phyloP scores from a whole-genome alignment of 768 basidiomycete genomes.

The Lentinus brumalis region DNA sequence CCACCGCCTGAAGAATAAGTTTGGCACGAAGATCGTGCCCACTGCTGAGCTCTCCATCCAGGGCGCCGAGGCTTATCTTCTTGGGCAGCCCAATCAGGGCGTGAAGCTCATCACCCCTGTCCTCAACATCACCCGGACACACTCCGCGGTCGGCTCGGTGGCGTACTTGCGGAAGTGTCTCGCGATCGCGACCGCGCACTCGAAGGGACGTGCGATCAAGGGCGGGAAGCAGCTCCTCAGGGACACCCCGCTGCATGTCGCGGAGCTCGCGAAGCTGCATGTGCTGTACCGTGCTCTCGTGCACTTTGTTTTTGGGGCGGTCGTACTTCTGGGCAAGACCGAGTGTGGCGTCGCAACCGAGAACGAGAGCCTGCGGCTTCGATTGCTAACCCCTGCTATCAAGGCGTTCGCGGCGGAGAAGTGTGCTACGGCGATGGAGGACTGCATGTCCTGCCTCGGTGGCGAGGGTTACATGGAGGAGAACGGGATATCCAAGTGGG shows the following conservation, averaged over 20 bases:
- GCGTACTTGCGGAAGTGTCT: constrained; percentile 64
- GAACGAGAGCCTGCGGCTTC: constrained; percentile 54
- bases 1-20: constrained; percentile 78
- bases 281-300: constrained; percentile 66
- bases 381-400: constrained; percentile 66
- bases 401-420: constrained; percentile 75
- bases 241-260: constrained; percentile 63
- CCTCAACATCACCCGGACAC: constrained; percentile 75
- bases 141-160: constrained; percentile 54
- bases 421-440: constrained; percentile 64
- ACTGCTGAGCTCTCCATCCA: constrained; percentile 74
- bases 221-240: constrained; percentile 51
- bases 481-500: constrained; percentile 62
- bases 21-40: constrained; percentile 73
- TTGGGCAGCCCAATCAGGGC: constrained; percentile 61
- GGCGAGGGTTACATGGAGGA: constrained; percentile 88
- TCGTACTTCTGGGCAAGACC: constrained; percentile 58
- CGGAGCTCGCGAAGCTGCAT: constrained; percentile 60
- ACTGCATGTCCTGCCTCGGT: constrained; percentile 73
- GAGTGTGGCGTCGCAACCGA: constrained; percentile 55
- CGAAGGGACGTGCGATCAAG: constrained; percentile 57
- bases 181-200: constrained; percentile 65
- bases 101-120: constrained; percentile 69
- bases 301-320: constrained; percentile 63
- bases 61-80: constrained; percentile 59